Base-by-base conservation (phyloP, 2,329 filamentous ascomycete species). In the Xylariaceae sp. region DNA sequence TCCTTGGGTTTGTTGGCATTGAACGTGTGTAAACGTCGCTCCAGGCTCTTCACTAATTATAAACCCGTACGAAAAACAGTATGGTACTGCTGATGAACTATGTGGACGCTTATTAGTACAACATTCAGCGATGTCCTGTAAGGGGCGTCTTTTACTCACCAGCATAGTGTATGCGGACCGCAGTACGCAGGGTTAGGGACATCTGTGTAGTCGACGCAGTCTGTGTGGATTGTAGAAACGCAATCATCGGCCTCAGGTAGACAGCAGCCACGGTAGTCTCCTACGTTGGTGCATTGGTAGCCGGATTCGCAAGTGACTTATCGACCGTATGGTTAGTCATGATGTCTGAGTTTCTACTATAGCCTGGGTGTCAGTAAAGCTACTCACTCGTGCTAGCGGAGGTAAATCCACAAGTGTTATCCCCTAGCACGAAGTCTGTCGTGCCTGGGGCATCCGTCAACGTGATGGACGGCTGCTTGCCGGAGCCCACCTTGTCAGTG, bases 381-480 rank as follows among this genome's bases (percentile, higher is more conserved):
- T 16, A 59, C 67, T 65, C 57, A 70, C 69, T 58, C 40, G 65
- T 64, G 40, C 62, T 66, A 6, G 54, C 50, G 1, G 59, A 60
- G 2, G 66, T 67, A 44, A 67, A 71, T 7, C 67, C 69, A 50
- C 69, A 71, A 14, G 68, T 71, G 21, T 70, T 60, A 12, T 57
- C 23, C 6, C 67, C 68, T 20, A 68, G 12, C 32, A 60, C 40
- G 44, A 69, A 68, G 18, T 57, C 56, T 44, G 58, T 55, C 19
- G 44, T 50, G 3, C 48, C 57, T 14, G 45, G 41, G 4, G 47
- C 47, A 40, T 19, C 50, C 43, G 54, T 53, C 20, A 54, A 41
- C 14, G 67, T 67, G 20, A 54, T 43, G 7, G 55, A 52, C 1
- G 67, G 57, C n/a, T 45, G 46, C 10, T 48, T 57, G 18, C 37